phyloP scores from a whole-genome alignment of 1,284 basidiomycete species.

The Rhodotorula sp. region DNA sequence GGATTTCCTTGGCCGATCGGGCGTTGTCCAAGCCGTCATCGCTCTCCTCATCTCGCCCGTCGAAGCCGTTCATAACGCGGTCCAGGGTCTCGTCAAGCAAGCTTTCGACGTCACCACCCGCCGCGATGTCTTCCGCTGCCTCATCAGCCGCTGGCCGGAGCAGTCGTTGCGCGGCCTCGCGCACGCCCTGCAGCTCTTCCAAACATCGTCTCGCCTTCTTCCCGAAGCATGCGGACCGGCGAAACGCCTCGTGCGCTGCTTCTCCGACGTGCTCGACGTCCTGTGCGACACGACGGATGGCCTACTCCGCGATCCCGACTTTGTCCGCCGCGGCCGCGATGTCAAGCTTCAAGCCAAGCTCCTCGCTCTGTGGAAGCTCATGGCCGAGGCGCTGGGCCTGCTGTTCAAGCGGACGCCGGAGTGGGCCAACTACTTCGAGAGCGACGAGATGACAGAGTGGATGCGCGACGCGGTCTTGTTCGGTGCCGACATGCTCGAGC shows the following conservation, averaged over 20 bases:
- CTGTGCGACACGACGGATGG: constrained; percentile 71
- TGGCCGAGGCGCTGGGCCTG: constrained; percentile 72
- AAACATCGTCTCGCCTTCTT: constrained; percentile 59
- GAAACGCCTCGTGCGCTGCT: constrained; percentile 80
- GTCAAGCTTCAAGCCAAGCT: constrained; percentile 57
- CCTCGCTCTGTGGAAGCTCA: constrained; percentile 73
- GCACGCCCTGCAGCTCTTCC: constrained; percentile 65
- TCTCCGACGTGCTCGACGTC: constrained; percentile 84
- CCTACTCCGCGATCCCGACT: constrained; percentile 61
- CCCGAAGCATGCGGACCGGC: constrained; percentile 83
- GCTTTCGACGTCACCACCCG: constrained; percentile 82
- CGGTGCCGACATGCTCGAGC: constrained; percentile 72
- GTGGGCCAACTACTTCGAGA: constrained; percentile 78
- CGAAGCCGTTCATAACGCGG: constrained; percentile 66
- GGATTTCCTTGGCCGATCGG: constrained; percentile 19
- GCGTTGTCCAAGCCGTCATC: constrained; percentile 51
- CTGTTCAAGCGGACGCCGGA: constrained; percentile 77
- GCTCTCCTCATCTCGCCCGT: constrained; percentile 75
- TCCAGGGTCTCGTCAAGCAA: constrained; percentile 70
- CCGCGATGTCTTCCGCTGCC: constrained; percentile 73
- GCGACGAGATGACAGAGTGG: constrained; percentile 84
- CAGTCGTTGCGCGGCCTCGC: constrained; percentile 67
- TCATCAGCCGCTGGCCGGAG: constrained; percentile 65
- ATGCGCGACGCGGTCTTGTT: constrained; percentile 96
- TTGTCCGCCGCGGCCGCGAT: constrained; percentile 50